Percentiles rank a stretch among this genome's conserved stretches.
These are phyloP conservation scores for Monosporozyma yasuniensis DNA, from an alignment of 805 yeast species.

Conservation along the genomic window DNA sequence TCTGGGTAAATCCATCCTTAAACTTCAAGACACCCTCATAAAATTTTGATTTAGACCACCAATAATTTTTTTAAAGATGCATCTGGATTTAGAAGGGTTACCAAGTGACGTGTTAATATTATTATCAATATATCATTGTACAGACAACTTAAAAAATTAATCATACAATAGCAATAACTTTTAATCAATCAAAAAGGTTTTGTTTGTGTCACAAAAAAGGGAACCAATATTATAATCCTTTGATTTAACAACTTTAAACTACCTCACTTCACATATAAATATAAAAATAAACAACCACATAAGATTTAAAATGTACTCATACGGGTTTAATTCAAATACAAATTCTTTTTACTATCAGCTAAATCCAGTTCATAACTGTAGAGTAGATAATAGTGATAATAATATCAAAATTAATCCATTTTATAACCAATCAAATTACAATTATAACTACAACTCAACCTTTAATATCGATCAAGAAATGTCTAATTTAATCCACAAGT, in stretches of 20 bases:
- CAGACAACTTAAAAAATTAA: no score
- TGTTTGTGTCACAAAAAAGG: not conserved
- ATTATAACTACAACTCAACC: not conserved
- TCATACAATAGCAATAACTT: not conserved
- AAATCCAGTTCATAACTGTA: not conserved
- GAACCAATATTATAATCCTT: not conserved
- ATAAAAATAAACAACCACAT: not conserved
- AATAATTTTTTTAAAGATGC: no score
- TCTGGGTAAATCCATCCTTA: no score
- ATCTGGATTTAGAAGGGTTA: not conserved
- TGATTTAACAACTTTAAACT: not conserved
- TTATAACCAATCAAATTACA: not conserved
- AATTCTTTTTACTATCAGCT: not conserved
- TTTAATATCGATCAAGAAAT: slow-evolving; percentile 8
- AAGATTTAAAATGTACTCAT: not conserved
- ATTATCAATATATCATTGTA: no score
- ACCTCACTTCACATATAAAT: not conserved
- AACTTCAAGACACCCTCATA: no score
- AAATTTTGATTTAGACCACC: no score
- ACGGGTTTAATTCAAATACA: not conserved
- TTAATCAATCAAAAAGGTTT: not conserved
- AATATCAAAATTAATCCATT: not conserved
- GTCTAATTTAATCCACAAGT: slow-evolving; percentile 26
- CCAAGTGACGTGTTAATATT: not conserved
- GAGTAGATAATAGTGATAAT: not conserved